phyloP scores from a whole-genome alignment of 78 protist genomes.

The Creolimax fragrantissima region DNA sequence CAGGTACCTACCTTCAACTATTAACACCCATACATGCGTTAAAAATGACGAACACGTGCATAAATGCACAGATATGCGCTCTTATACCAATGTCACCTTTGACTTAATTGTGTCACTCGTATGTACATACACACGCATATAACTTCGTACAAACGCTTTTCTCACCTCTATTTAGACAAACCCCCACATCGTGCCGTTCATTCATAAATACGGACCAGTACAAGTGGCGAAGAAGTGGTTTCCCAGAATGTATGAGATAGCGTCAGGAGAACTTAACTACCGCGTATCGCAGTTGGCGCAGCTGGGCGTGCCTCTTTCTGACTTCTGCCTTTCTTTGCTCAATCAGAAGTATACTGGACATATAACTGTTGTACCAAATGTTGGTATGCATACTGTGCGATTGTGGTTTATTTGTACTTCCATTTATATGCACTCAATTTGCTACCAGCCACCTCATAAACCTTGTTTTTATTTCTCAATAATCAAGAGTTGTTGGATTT shows the following conservation, averaged over 20 bases:
- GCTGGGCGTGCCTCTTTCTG: not conserved
- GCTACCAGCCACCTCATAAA: not conserved
- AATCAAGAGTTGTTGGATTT: not conserved
- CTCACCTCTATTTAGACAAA: not conserved
- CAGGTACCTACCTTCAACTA: constrained; percentile 17
- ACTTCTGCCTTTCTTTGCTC: not conserved
- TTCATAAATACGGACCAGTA: not conserved
- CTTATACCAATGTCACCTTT: not conserved
- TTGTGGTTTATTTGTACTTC: not conserved
- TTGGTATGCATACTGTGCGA: not conserved
- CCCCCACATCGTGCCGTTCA: not conserved
- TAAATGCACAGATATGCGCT: not conserved
- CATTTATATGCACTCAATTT: not conserved
- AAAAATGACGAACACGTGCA: not conserved
- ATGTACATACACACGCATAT: not conserved
- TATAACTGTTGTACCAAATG: constrained; percentile 4
- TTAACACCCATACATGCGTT: not conserved
- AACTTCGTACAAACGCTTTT: not conserved
- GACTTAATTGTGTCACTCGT: too few relatives aligned
- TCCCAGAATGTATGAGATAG: not conserved
- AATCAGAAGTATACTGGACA: constrained; percentile 1
- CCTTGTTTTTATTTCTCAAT: not conserved
- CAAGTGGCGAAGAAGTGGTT: not conserved
- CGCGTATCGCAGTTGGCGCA: not conserved
- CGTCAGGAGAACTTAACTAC: not conserved